Base-by-base conservation (phyloP, 2,329 filamentous ascomycete species). In the Karstenula rhodostoma region DNA sequence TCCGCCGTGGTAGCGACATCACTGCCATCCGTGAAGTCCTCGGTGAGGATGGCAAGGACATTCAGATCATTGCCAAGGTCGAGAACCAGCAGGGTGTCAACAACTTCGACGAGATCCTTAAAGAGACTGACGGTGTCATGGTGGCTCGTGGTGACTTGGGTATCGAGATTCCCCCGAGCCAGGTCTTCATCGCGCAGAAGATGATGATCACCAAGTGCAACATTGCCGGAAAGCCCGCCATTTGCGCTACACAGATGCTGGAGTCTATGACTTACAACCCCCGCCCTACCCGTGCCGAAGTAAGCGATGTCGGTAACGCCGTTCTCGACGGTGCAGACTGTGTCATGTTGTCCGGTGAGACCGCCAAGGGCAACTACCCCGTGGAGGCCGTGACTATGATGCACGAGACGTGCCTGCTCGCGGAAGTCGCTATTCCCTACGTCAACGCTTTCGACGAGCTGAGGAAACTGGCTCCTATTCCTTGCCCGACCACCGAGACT, bases 171-270 rank as follows among this genome's bases (percentile, higher is more conserved):
- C 94, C 95, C 52, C 94, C 95, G 63, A 93, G 94, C 67, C 95
- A 99, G 86, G 95, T 99, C 69, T 99, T 99, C 82, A 93, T 96
- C 71, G 95, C 95, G 59, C 95, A 99, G 87, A 99, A 99, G 91
- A 99, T 99, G 92, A 94, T 99, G 88, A 99, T 99, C 82, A 94
- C 95, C 83, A 98, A 98, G 90, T 99, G 95, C 89, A 99, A 99
- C 86, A 89, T 97, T 78, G 94, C 93, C 71, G 95, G 95, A 82
- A 99, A 99, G 88, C 95, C 95, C 70, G 94, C 94, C 80, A 97
- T 99, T 80, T 98, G 94, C 83, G 95, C 95, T 62, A 99, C 95
- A 43, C 95, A 99, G 86, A 99, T 99, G 95, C 88, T 99, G 71
- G 95, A 99, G 88, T 97, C 93, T 70, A 99, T 99, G 95, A 99